Evolutionary conservation across 352 stramenopile species (phyloP), one percentile per base, ranked within the genome.

Genomic region (Pythium folliculosum): DNA sequence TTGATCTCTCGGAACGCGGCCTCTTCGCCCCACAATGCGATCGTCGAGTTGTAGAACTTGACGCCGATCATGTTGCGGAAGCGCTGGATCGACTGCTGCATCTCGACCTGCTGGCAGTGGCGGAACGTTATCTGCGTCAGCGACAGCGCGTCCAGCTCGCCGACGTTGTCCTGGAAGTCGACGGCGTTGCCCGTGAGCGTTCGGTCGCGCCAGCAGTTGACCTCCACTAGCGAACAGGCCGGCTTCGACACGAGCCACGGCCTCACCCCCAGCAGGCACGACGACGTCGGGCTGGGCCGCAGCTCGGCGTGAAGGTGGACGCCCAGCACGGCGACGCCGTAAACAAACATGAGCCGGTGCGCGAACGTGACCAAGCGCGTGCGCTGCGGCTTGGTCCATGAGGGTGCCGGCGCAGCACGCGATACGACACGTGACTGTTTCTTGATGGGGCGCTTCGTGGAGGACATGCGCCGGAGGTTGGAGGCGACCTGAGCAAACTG

Each of bases 1-100:
- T 67, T 54, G 13, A 44, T 38, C 12, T 70, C 60, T 9, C 51
- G 71, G 16, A 82, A 35, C 19, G 67, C 77, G 12, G 69, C 72
- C 7, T 76, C 60, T 0, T 22, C 43, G 0, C 22, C 32, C 77
- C 77, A 85, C 3, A 70, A 54, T 0, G 30, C 10, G 32, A 85
- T 60, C 5, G 72, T 80, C 19, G 67, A 67, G 21, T 85, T 85
- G 66, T 81, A 81, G 3, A 80, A 51, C 61, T 82, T 78, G 47
- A 82, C 45, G 1, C 61, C 74, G 12, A 62, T 67, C 5, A 85
- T 63, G 14, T 51, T 60, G 4, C 13, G 38, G 32, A 82, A 82
- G 2, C 63, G 19, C 8, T 52, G 47, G 27, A 85, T 52, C n/a
- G 62, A 53, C 10, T 65, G 7, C 1, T 74, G 67, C 5, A 85